phyloP scores from a whole-genome alignment of 352 stramenopile genomes.

The Thraustochytrium sp. region DNA sequence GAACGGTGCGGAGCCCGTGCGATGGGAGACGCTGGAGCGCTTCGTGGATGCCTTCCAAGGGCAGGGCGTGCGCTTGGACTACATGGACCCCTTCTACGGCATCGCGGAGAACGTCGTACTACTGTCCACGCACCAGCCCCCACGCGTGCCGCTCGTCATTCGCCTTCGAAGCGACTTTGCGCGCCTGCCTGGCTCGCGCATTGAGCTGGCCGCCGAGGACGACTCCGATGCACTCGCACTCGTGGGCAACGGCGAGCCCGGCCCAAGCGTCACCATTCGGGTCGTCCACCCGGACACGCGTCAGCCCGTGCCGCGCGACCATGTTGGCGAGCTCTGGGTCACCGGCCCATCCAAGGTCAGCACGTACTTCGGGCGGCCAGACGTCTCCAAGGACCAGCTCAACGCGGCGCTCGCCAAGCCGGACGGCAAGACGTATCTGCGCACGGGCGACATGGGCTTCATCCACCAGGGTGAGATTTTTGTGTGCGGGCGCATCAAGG shows the following conservation, averaged over 20 bases:
- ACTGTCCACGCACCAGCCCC: slow-evolving; percentile 82
- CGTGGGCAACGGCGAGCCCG: slow-evolving; percentile 82
- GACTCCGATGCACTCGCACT: slow-evolving; percentile 43
- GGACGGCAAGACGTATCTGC: slow-evolving; percentile 66
- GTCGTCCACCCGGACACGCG: slow-evolving; percentile 74
- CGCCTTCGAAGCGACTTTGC: slow-evolving; percentile 74
- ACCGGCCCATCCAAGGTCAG: slow-evolving; percentile 75
- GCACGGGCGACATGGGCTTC: slow-evolving; percentile 94
- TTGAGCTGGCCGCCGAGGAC: slow-evolving; percentile 46
- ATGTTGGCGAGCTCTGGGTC: slow-evolving; percentile 79
- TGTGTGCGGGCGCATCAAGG: slow-evolving; percentile 96
- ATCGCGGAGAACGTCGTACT: slow-evolving; percentile 98
- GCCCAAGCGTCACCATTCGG: slow-evolving; percentile 74
- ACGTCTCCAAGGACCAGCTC: slow-evolving; percentile 76
- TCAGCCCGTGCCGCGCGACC: slow-evolving; percentile 49
- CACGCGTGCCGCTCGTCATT: slow-evolving; percentile 71
- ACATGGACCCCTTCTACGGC: slow-evolving; percentile 95
- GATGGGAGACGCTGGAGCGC: slow-evolving; percentile 66
- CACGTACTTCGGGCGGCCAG: slow-evolving; percentile 80
- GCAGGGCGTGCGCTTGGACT: slow-evolving; percentile 69
- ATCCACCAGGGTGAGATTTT: slow-evolving; percentile 77
- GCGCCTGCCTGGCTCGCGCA: slow-evolving; percentile 57
- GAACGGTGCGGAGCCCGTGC: slow-evolving; percentile 96
- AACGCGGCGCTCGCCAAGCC: slow-evolving; percentile 63
- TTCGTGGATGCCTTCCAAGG: slow-evolving; percentile 79